These are phyloP conservation scores for Neonectria coccinea DNA, from an alignment of 2,329 filamentous ascomycete genomes.

Conservation along the genomic window DNA sequence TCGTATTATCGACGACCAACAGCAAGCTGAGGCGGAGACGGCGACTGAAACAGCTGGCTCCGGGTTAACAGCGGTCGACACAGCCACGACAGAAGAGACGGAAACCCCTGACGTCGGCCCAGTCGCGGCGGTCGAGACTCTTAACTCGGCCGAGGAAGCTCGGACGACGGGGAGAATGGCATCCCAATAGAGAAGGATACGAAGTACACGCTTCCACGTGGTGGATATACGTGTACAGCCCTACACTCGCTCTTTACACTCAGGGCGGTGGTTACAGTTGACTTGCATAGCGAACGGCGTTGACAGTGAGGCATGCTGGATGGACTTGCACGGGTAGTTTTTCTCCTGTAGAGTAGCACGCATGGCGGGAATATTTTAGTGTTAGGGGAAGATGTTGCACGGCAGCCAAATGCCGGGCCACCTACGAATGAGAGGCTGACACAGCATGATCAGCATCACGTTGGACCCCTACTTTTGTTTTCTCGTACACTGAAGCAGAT, in stretches of 20 bases:
- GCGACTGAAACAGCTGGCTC: conserved; percentile 30
- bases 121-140: not conserved
- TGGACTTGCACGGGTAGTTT: conserved; percentile 23
- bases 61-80: conserved; percentile 10
- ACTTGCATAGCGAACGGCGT: conserved; percentile 42
- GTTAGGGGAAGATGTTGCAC: not conserved
- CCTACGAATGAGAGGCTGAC: not conserved
- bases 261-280: conserved; percentile 9
- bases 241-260: not conserved
- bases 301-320: conserved; percentile 22
- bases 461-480: not conserved
- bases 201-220: not conserved
- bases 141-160: not conserved
- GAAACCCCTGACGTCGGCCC: conserved; percentile 1
- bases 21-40: conserved; percentile 20
- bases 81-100: conserved; percentile 15
- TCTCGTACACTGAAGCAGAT: not conserved
- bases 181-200: conserved; percentile 1
- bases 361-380: conserved; percentile 4
- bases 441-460: not conserved
- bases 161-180: not conserved
- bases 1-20: not conserved
- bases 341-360: not conserved
- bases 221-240: not conserved
- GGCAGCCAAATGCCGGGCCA: not conserved